These are phyloP conservation scores for Hypoxylon lenormandii DNA, from an alignment of 495 filamentous ascomycete species.

Conservation along the genomic window DNA sequence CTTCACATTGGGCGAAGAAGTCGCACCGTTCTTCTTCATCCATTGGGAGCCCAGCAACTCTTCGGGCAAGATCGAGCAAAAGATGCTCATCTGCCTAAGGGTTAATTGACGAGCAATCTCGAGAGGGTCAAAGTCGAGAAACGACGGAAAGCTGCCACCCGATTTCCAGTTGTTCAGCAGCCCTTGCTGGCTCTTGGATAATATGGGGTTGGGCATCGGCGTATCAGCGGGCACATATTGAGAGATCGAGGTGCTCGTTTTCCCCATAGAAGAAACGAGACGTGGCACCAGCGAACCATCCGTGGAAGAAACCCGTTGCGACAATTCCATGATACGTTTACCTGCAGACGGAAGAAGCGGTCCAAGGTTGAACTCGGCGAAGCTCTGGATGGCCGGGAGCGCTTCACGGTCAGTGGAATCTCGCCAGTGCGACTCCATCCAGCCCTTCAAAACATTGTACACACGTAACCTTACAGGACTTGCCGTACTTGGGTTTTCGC, in stretches of 20 bases:
- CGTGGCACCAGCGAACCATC: constrained; percentile 85
- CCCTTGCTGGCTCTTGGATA: constrained; percentile 80
- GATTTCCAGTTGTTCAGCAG: constrained; percentile 79
- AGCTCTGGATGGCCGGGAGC: constrained; percentile 77
- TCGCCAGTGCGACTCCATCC: constrained; percentile 97
- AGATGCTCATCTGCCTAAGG: constrained; percentile 90
- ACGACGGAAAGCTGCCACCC: constrained; percentile 74
- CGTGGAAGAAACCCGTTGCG: constrained; percentile 81
- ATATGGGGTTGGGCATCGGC: constrained; percentile 73
- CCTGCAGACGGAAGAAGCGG: constrained; percentile 78
- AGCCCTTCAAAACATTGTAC: constrained; percentile 96
- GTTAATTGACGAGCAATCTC: constrained; percentile 95
- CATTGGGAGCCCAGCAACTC: constrained; percentile 94
- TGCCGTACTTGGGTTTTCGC: constrained; percentile 76
- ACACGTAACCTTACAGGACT: constrained; percentile 87
- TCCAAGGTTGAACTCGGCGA: constrained; percentile 78
- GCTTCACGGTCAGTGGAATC: constrained; percentile 80
- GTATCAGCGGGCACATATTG: constrained; percentile 76
- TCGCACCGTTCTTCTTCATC: constrained; percentile 82
- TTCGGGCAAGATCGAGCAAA: constrained; percentile 90
- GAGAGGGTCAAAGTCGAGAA: constrained; percentile 92
- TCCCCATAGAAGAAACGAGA: constrained; percentile 86
- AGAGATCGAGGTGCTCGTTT: constrained; percentile 79
- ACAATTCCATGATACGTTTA: constrained; percentile 79
- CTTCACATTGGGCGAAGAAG: constrained; percentile 90